These are phyloP conservation scores for Dryas alaskensis DNA, from an alignment of 306 rosid genomes.

Conservation along the genomic window DNA sequence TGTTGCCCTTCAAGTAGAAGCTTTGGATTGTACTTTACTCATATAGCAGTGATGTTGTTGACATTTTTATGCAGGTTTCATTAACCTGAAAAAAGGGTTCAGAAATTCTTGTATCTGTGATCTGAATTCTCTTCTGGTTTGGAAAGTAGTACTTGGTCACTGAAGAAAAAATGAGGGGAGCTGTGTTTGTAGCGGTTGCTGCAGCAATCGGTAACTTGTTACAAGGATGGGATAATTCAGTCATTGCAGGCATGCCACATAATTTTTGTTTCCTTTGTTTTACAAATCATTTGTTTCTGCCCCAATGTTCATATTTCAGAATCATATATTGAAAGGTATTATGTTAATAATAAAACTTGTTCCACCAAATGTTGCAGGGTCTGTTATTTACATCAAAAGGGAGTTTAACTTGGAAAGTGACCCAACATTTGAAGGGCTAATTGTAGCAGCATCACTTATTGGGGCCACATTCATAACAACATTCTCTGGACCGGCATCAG, in stretches of 20 bases:
- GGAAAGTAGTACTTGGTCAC: background rate
- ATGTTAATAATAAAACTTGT: background rate
- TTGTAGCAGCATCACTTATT: constrained; percentile 23
- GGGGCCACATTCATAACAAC: constrained; percentile 30
- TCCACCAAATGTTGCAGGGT: constrained; percentile 10
- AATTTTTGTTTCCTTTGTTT: background rate
- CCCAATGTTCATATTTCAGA: background rate
- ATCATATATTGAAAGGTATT: background rate
- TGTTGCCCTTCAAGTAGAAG: too few relatives aligned
- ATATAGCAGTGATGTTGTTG: background rate
- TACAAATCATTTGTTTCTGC: background rate
- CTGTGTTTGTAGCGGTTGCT: constrained; percentile 25
- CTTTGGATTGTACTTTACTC: background rate
- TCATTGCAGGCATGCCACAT: constrained; percentile 26
- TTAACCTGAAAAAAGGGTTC: background rate
- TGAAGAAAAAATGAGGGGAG: constrained; percentile 23
- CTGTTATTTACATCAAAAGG: constrained; percentile 24
- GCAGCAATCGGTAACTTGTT: constrained; percentile 32
- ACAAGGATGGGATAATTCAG: constrained; percentile 36
- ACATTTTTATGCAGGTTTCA: background rate
- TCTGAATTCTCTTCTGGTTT: constrained; percentile 16
- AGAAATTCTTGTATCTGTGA: constrained; percentile 9
- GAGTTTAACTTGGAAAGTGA: constrained; percentile 23
- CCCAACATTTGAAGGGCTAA: constrained; percentile 31
- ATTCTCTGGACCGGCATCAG: constrained; percentile 27